Evolutionary conservation across 768 basidiomycete species (phyloP).

Genomic region (Agaricus subrufescens): DNA sequence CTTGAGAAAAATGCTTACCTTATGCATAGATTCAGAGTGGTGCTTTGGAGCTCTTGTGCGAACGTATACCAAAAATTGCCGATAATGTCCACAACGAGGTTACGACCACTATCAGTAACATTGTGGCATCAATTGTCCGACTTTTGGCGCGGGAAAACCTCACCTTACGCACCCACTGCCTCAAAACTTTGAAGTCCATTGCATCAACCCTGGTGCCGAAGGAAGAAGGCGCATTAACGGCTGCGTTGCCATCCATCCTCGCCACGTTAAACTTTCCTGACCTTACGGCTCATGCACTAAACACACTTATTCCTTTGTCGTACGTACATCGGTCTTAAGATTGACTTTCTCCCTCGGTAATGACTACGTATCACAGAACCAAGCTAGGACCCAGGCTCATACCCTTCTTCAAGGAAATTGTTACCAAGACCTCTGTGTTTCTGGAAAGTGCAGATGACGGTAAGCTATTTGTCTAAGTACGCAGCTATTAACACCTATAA

Average conservation of each 20-base stretch:
- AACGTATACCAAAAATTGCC: conserved; percentile 60
- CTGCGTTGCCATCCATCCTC: conserved; percentile 56
- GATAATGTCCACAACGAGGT: conserved; percentile 48
- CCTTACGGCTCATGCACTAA: conserved; percentile 38
- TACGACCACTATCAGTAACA: conserved; percentile 44
- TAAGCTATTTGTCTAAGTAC: conserved; percentile 13
- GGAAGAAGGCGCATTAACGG: conserved; percentile 64
- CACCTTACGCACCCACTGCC: neutral
- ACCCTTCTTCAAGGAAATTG: conserved; percentile 73
- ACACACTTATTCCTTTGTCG: conserved; percentile 58
- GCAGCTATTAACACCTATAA: neutral
- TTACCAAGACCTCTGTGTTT: conserved; percentile 48
- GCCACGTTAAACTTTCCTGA: conserved; percentile 36
- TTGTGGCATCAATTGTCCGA: conserved; percentile 27
- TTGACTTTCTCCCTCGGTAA: conserved; percentile 1
- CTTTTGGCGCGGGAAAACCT: conserved; percentile 3
- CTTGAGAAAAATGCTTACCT: conserved; percentile 5
- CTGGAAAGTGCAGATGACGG: conserved; percentile 39
- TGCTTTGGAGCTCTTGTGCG: conserved; percentile 65
- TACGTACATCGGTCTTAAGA: conserved; percentile 27
- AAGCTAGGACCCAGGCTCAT: conserved; percentile 87
- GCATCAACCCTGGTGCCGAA: conserved; percentile 50
- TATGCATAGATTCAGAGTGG: conserved; percentile 52
- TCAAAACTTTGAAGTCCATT: conserved; percentile 52
- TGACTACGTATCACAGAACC: conserved; percentile 33